These are phyloP conservation scores for Xylariaceae sp. DNA, from an alignment of 2,329 filamentous ascomycete species.

Conservation along the genomic window DNA sequence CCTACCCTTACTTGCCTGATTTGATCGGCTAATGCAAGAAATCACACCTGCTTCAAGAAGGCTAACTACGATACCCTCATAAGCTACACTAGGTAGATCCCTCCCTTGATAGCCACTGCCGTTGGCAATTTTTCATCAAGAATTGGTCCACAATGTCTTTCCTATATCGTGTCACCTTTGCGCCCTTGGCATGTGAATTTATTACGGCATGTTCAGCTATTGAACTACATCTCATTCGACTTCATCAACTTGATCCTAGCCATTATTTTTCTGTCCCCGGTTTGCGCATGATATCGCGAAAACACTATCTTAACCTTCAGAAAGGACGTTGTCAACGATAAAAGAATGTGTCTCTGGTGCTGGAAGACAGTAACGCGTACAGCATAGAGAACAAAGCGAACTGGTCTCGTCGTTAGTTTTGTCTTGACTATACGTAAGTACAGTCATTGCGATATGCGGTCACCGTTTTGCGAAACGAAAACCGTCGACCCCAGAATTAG, in stretches of 20 bases:
- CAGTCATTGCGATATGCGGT: too few relatives aligned
- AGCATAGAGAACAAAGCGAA: too few relatives aligned
- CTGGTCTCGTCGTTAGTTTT: too few relatives aligned
- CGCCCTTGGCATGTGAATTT: not conserved
- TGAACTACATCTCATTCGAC: not conserved
- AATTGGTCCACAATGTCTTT: constrained; percentile 5
- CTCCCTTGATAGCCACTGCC: constrained; percentile 4
- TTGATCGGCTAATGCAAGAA: not conserved
- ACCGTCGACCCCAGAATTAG: too few relatives aligned
- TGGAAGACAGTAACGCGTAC: too few relatives aligned
- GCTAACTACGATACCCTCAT: not conserved
- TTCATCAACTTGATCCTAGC: not conserved
- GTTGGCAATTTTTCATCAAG: constrained; percentile 5
- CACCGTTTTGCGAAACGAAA: too few relatives aligned
- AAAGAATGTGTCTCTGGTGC: too few relatives aligned
- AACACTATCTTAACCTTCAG: too few relatives aligned
- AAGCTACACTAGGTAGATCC: constrained; percentile 5
- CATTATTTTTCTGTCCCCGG: too few relatives aligned
- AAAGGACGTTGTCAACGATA: too few relatives aligned
- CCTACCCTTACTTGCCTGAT: not conserved
- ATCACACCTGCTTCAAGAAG: not conserved
- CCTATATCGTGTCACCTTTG: constrained; percentile 4
- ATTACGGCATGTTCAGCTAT: not conserved
- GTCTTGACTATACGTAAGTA: too few relatives aligned
- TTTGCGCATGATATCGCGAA: too few relatives aligned